Conservation (phyloP, 179 eudicot species). For the Corrigiola litoralis region DNA sequence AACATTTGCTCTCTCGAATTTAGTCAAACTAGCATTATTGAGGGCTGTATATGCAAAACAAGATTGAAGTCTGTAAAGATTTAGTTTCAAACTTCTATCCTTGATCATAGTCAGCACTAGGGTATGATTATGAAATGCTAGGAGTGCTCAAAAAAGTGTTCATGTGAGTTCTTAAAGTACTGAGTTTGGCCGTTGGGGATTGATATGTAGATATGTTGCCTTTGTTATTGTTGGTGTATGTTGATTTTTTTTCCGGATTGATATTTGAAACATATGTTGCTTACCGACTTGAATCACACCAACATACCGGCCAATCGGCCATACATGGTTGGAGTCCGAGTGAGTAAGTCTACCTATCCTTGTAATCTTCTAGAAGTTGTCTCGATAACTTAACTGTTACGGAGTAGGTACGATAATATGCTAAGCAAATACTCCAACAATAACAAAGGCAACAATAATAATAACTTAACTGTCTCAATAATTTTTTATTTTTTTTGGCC, state of each 20-base stretch:
- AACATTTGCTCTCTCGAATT: not conserved
- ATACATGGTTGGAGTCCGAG: no score
- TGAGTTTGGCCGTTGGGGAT: not conserved
- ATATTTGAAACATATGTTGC: no score
- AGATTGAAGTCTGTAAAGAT: not conserved
- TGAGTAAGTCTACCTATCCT: no score
- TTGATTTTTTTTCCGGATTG: not conserved
- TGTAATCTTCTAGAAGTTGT: no score
- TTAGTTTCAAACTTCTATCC: not conserved
- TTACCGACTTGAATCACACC: no score
- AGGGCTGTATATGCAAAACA: not conserved
- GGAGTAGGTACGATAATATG: no score
- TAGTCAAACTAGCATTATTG: not conserved
- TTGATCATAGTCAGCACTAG: not conserved
- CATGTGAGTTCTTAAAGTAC: not conserved
- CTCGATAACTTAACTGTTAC: no score
- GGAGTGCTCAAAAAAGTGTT: not conserved
- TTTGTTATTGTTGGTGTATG: not conserved
- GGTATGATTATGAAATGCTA: not conserved
- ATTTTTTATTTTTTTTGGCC: no score
- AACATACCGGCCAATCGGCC: no score
- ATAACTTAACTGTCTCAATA: no score
- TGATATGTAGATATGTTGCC: conserved; percentile 4
- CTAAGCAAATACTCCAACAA: no score
- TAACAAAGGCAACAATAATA: no score